Evolutionary conservation across 1,139 yeast species (phyloP).

Genomic region (Debaryomyces psychrophilus): DNA sequence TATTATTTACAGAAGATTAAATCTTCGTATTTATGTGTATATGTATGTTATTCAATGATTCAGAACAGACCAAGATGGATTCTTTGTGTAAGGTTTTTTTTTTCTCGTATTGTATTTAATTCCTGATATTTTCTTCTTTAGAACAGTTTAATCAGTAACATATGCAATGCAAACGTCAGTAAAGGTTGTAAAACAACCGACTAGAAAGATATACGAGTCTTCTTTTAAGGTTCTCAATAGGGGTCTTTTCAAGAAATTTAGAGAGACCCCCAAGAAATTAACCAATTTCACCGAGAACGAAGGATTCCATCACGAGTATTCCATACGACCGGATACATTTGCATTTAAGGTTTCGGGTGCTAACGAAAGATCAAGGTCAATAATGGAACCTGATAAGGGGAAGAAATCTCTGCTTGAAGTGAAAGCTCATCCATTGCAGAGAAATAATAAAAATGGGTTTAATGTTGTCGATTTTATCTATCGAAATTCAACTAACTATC

Average conservation of each 20-base stretch:
- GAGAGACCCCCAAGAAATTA: slow-evolving; percentile 21
- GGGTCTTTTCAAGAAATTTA: slow-evolving; percentile 26
- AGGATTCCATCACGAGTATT: slow-evolving; percentile 46
- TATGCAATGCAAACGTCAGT: neutral
- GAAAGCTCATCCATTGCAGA: slow-evolving; percentile 35
- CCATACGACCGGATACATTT: slow-evolving; percentile 52
- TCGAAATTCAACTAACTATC: slow-evolving; percentile 48
- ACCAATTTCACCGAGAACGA: slow-evolving; percentile 26
- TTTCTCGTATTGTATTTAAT: neutral
- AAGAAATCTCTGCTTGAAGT: neutral
- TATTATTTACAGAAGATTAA: slow-evolving; percentile 16
- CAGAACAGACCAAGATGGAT: neutral
- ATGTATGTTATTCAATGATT: neutral
- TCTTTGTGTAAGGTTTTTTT: slow-evolving; percentile 4
- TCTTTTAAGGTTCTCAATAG: slow-evolving; percentile 9
- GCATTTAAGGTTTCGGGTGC: slow-evolving; percentile 46
- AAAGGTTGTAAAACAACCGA: neutral
- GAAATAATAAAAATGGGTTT: slow-evolving; percentile 20
- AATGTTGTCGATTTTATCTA: slow-evolving; percentile 44
- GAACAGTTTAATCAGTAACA: neutral
- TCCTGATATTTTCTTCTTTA: neutral
- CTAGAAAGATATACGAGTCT: neutral
- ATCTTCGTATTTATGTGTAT: neutral
- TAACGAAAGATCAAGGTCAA: slow-evolving; percentile 24
- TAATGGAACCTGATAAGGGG: slow-evolving; percentile 12